A percentile compares a stretch with the other conserved stretches of the same genome.
Evolutionary conservation across 768 basidiomycete species (phyloP).

Genomic region (Boletus rubescentipes): DNA sequence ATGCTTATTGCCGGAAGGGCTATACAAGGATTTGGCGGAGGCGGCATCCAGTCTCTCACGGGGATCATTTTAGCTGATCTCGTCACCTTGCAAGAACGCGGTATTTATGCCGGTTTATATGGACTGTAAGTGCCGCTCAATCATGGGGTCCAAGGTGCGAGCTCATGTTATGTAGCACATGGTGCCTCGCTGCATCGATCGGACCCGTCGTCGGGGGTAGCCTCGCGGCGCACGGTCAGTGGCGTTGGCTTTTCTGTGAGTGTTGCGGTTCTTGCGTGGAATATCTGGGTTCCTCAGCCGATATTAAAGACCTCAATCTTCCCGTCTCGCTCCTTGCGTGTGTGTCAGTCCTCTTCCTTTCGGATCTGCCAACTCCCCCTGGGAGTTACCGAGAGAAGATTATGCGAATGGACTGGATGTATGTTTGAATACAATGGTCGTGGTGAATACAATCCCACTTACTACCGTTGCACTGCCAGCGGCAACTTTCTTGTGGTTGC

Average conservation of each 20-base stretch:
- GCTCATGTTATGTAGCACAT: slow-evolving; percentile 20
- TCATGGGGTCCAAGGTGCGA: too few relatives aligned
- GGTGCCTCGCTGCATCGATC: slow-evolving; percentile 35
- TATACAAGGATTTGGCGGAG: slow-evolving; percentile 42
- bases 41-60: slow-evolving; percentile 37
- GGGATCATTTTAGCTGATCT: slow-evolving; percentile 47
- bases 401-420: slow-evolving; percentile 44
- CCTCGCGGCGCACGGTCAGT: slow-evolving; percentile 32
- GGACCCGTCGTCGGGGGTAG: slow-evolving; percentile 39
- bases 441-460: background rate
- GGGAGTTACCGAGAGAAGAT: slow-evolving; percentile 36
- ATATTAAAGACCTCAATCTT: slow-evolving; percentile 38
- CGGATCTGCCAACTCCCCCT: slow-evolving; percentile 35
- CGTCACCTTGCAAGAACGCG: slow-evolving; percentile 46
- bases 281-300: background rate
- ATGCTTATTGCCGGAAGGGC: slow-evolving; percentile 43
- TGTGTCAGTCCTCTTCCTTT: slow-evolving; percentile 29
- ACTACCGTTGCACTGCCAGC: slow-evolving; percentile 16
- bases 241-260: slow-evolving; percentile 46
- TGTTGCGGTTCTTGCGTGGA: background rate
- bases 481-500: slow-evolving; percentile 44
- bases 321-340: slow-evolving; percentile 36
- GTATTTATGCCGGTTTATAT: slow-evolving; percentile 37
- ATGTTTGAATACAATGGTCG: slow-evolving; percentile 8
- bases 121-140: slow-evolving; percentile 28